Evolutionary conservation across 305 asterid genomes (phyloP).

Genomic region (Fraxinus xanthoxyloides): DNA sequence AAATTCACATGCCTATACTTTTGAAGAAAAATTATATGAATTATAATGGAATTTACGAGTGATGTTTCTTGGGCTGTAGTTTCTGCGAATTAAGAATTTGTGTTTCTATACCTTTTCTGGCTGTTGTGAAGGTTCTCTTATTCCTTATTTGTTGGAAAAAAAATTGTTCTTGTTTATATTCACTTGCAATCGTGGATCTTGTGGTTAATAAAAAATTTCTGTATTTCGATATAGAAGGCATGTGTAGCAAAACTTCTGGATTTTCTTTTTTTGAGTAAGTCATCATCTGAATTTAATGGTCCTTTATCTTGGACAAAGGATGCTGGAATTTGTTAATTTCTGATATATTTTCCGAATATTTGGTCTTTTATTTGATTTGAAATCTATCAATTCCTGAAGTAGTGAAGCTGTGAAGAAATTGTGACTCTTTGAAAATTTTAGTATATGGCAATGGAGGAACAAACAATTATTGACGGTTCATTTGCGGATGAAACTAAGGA

Average conservation of each 20-base stretch:
- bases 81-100: conserved; percentile 11
- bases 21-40: background rate
- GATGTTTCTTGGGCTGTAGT: conserved; percentile 36
- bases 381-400: background rate
- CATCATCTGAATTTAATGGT: background rate
- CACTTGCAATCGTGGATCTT: conserved; percentile 43
- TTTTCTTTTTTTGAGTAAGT: background rate
- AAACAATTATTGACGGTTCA: conserved; percentile 24
- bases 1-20: background rate
- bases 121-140: conserved; percentile 18
- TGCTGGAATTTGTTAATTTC: background rate
- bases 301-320: conserved; percentile 3
- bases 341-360: conserved; percentile 23
- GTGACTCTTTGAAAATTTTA: conserved; percentile 14
- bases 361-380: background rate
- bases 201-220: conserved; percentile 36
- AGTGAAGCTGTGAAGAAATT: conserved; percentile 8
- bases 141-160: background rate
- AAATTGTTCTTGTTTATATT: conserved; percentile 20
- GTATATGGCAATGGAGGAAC: conserved; percentile 34
- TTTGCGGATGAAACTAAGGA: conserved; percentile 33
- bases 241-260: background rate
- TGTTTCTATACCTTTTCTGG: conserved; percentile 17
- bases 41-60: conserved; percentile 21
- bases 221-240: conserved; percentile 40